Base-by-base conservation (phyloP, 371 early-diverging fungal genomes). In the Syncephalastrum contaminatum region DNA sequence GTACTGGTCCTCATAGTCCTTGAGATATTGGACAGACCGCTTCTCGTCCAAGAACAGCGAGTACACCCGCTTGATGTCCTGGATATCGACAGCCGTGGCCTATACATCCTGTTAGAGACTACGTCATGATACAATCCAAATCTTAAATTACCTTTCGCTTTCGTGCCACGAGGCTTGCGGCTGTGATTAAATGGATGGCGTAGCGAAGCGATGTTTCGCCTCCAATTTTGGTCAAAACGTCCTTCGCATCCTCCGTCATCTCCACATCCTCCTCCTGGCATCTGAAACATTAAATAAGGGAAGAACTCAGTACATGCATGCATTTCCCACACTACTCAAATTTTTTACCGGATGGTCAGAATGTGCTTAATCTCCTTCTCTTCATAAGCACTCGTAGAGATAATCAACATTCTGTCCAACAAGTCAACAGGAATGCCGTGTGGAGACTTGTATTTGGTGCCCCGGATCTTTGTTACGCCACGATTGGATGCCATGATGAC, bases 401-500 rank as follows among this genome's bases (percentile, higher is more conserved):
- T 97, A 56, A 98, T 97, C 39, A 97, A 78, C 44, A 91, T 73
- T 25, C 99, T 88, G 68, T 99, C 99, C 48, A 98, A 78, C 36
- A 99, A 83, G 79, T 99, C 99, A 41, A 94, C 88, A 16, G 99
- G 99, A 60, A 99, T 88, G 48, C 98, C 99, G 68, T 97, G 98
- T 4, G 95, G 97, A 16, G 93, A 89, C 58, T 85, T 85, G 73
- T 96, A 94, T 51, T 85, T 84, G 4, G 96, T 95, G 21, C 98
- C 97, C n/a, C 98, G 87, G 65, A 97, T 98, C 46, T 81, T 82
- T 4, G 94, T 89, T 61, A 94, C 87, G 51, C 98, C 98, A 43
- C 98, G 86, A 82, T 97, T 98, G 13, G 97, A 96, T 12, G 98
- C 97, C 93, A 99, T 95, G 61, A 99, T 94, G 43, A 99, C 95